Evolutionary conservation across 148 eudicot species (phyloP), one percentile per base, ranked within the genome.

Genomic region (Oxyria digyna): DNA sequence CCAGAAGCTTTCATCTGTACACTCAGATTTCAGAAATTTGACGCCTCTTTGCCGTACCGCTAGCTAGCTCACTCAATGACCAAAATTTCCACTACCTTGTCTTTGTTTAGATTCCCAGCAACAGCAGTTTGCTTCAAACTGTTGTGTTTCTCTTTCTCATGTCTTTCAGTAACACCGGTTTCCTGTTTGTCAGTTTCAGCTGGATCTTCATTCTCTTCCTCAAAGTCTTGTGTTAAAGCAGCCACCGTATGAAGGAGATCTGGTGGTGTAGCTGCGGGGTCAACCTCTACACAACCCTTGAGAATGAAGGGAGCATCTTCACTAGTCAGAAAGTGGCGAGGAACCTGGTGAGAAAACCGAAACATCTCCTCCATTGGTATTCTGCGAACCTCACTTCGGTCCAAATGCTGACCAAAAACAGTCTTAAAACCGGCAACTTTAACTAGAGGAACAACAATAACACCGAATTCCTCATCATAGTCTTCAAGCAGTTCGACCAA

Each of bases 371-470:
- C 81, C 55, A 48, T 80, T 0, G 85, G 81, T 62, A 88, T 76
- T 38, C 75, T 69, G 67, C 76, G 79, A 20, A 77, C 81, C 80
- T 79, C 76, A 57, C 68, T 64, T 1, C 73, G 79, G 74, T 88
- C 81, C 78, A 86, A 57, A 66, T 86, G 95, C 43, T 64, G 80
- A 71, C 82, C 91, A 72, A 88, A 88, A 45, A 88, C 75, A 27
- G 88, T 78, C 80, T 82, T 84, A 73, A 84, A 86, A n/a, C 90
- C 91, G 29, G 91, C 90, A 74, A 88, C 95, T 86, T 88, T 88
- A 40, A 88, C 84, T 8, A 86, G 62, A n/a, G 90, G 91, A 68
- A 77, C 78, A 46, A 84, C 79, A 17, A 77, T 69, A 67, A 78
- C 81, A 38, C 90, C 95, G 6, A 69, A 27, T 31, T 77, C 77